Evolutionary conservation across 768 basidiomycete species (phyloP).

Genomic region (Panaeolus cyanescens): DNA sequence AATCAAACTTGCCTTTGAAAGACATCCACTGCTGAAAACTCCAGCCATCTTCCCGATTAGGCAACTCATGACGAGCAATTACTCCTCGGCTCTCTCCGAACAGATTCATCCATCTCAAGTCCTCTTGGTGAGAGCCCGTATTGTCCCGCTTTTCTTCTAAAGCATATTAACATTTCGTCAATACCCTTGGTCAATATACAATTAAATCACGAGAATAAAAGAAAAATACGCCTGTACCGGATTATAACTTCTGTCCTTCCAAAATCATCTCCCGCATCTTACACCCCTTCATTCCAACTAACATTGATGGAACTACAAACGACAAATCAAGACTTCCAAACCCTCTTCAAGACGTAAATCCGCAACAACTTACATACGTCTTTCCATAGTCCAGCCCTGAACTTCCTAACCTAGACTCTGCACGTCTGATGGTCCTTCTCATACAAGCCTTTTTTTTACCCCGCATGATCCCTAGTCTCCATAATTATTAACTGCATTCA

Average conservation of each 20-base stretch:
- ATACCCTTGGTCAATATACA: neutral
- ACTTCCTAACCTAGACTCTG: neutral
- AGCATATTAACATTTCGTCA: neutral
- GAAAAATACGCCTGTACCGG: neutral
- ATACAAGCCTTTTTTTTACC: neutral
- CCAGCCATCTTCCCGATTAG: neutral
- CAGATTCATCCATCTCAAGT: neutral
- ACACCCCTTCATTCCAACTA: neutral
- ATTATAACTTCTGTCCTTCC: neutral
- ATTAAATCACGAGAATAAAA: neutral
- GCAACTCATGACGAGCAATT: neutral
- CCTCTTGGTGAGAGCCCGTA: neutral
- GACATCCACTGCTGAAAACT: neutral
- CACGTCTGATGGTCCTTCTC: neutral
- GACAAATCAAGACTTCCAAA: slow-evolving; percentile 1
- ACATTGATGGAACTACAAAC: neutral
- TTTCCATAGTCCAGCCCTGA: neutral
- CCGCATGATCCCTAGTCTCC: neutral
- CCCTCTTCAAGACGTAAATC: neutral
- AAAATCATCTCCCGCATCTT: neutral
- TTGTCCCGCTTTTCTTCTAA: neutral
- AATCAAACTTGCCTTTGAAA: neutral
- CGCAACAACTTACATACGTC: neutral
- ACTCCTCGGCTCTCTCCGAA: neutral
- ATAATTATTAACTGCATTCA: neutral